Conservation (phyloP, 129 eudicot genomes). For the Erigeron canadensis region DNA sequence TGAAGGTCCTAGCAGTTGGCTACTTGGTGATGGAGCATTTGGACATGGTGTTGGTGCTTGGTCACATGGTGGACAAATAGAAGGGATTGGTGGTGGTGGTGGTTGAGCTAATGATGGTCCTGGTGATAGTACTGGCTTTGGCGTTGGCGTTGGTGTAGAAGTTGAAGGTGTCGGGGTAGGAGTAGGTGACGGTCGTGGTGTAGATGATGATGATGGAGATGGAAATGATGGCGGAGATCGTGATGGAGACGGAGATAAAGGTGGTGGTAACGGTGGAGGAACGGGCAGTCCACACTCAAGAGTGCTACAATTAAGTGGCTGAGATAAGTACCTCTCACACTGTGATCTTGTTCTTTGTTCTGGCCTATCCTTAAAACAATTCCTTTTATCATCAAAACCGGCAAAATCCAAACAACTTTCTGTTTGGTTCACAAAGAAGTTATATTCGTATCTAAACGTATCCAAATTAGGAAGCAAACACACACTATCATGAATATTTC, state of each 20-base stretch:
- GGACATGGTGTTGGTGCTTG: conserved; percentile 8
- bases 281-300: conserved; percentile 30
- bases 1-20: not conserved
- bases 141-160: not conserved
- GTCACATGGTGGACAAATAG: conserved; percentile 29
- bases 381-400: conserved; percentile 38
- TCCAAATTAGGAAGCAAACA: conserved; percentile 54
- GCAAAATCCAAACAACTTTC: conserved; percentile 29
- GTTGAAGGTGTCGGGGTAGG: conserved; percentile 12
- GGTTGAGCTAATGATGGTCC: not conserved
- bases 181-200: conserved; percentile 19
- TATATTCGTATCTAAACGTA: conserved; percentile 41
- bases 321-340: conserved; percentile 47
- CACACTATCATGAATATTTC: conserved; percentile 38
- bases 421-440: conserved; percentile 46
- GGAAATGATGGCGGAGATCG: not conserved
- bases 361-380: conserved; percentile 49
- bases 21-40: not conserved
- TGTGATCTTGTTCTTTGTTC: conserved; percentile 39
- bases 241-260: conserved; percentile 11
- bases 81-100: conserved; percentile 2
- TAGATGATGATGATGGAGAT: conserved; percentile 16
- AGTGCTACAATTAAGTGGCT: conserved; percentile 41
- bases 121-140: not conserved
- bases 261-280: conserved; percentile 31